Conservation (phyloP, 2,329 filamentous ascomycete species). For the Fusarium domesticum region DNA sequence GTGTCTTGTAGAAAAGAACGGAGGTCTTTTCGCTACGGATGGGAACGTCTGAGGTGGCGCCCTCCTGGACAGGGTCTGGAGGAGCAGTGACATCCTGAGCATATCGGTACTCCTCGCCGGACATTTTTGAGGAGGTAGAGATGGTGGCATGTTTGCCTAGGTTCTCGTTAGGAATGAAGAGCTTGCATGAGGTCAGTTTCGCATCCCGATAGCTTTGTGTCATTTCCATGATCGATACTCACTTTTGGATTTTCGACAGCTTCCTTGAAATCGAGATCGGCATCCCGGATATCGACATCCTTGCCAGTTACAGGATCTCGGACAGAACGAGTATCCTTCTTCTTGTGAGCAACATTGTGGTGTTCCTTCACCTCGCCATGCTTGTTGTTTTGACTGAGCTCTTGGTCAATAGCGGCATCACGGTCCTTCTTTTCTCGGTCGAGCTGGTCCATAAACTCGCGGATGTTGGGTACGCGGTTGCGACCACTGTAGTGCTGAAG, state of each 20-base stretch:
- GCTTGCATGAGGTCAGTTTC: conserved; percentile 26
- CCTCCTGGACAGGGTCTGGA: conserved; percentile 77
- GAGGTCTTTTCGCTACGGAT: conserved; percentile 97
- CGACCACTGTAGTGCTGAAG: conserved; percentile 73
- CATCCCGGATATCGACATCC: conserved; percentile 82
- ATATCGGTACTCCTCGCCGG: conserved; percentile 74
- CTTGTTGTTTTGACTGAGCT: conserved; percentile 40
- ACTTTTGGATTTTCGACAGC: conserved; percentile 70
- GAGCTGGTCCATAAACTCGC: conserved; percentile 75
- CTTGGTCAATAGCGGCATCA: conserved; percentile 67
- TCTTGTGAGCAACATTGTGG: conserved; percentile 37
- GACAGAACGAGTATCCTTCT: conserved; percentile 62
- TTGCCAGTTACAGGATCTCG: conserved; percentile 87
- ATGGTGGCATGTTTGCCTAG: conserved; percentile 71
- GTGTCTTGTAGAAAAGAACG: conserved; percentile 91
- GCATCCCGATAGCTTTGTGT: fast-evolving
- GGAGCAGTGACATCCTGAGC: conserved; percentile 89
- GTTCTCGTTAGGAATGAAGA: conserved; percentile 89
- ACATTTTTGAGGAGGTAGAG: conserved; percentile 68
- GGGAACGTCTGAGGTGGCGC: conserved; percentile 87
- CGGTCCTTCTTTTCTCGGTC: conserved; percentile 76
- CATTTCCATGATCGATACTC: conserved; percentile 17
- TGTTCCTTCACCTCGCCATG: conserved; percentile 43
- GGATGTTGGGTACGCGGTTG: conserved; percentile 85
- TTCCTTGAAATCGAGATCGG: conserved; percentile 65